Evolutionary conservation across 257 asterid genomes (phyloP).

Genomic region (Lavandula angustifolia): DNA sequence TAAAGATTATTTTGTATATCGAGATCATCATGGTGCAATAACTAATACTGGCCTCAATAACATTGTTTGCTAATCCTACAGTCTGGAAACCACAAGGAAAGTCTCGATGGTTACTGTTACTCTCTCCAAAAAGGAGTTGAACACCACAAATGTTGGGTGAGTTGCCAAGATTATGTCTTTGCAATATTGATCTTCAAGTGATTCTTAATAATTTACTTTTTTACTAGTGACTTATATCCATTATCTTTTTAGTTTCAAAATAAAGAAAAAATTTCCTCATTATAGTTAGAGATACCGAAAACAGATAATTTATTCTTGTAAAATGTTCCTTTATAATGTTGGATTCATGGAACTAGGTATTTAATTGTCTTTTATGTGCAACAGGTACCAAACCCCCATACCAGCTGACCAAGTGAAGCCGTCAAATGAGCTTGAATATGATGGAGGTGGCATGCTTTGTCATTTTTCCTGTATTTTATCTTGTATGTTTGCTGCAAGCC

Average conservation of each 20-base stretch:
- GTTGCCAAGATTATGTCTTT: constrained; percentile 28
- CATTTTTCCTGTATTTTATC: constrained; percentile 6
- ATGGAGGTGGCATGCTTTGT: constrained; percentile 55
- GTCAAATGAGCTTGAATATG: constrained; percentile 65
- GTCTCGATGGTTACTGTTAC: constrained; percentile 86
- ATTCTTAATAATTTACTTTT: not conserved
- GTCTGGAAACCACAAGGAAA: constrained; percentile 90
- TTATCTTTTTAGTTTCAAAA: not conserved
- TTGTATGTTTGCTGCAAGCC: constrained; percentile 2
- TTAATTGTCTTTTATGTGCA: constrained; percentile 25
- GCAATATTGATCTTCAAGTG: not conserved
- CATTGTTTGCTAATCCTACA: constrained; percentile 38
- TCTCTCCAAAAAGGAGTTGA: constrained; percentile 77
- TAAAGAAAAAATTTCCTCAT: not conserved
- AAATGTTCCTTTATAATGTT: constrained; percentile 15
- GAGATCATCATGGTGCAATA: constrained; percentile 1
- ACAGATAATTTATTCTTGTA: not conserved
- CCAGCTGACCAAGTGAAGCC: constrained; percentile 94
- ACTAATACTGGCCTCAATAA: constrained; percentile 19
- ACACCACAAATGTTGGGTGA: constrained; percentile 70
- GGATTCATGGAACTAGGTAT: not conserved
- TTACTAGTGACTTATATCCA: not conserved
- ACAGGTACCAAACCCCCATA: constrained; percentile 86
- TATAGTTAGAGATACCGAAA: not conserved
- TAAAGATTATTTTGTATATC: constrained; percentile 12